These are phyloP conservation scores for Botrytis sinoallii DNA, from an alignment of 2,329 filamentous ascomycete species.

Conservation along the genomic window DNA sequence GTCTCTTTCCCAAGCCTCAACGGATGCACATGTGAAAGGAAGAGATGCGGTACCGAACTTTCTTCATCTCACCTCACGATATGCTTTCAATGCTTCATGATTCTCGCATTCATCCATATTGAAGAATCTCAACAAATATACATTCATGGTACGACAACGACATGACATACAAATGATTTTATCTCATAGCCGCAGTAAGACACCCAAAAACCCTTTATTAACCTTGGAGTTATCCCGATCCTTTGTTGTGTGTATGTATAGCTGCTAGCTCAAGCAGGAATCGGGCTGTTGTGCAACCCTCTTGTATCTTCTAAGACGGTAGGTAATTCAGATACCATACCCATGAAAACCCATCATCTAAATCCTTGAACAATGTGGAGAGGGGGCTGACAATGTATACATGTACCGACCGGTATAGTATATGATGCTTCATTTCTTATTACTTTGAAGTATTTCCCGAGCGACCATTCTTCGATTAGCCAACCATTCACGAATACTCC, in stretches of 20 bases:
- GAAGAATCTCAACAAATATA: slow-evolving; percentile 5
- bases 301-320: slow-evolving; percentile 16
- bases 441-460: background rate
- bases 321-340: slow-evolving; percentile 5
- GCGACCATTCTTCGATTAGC: background rate
- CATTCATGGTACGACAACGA: background rate
- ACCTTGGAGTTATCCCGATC: background rate
- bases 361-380: slow-evolving; percentile 16
- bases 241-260: background rate
- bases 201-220: background rate
- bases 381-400: background rate
- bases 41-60: background rate
- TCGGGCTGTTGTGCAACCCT: slow-evolving; percentile 1
- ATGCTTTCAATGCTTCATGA: background rate
- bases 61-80: background rate
- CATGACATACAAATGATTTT: background rate
- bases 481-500: slow-evolving; percentile 1
- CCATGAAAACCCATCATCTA: background rate
- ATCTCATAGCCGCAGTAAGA: slow-evolving; percentile 18
- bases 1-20: background rate
- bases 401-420: background rate
- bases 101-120: background rate
- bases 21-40: background rate
- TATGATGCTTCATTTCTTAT: background rate
- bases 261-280: slow-evolving; percentile 1